These are phyloP conservation scores for Schizochytrium sp. DNA, from an alignment of 108 stramenopile species.

Conservation along the genomic window DNA sequence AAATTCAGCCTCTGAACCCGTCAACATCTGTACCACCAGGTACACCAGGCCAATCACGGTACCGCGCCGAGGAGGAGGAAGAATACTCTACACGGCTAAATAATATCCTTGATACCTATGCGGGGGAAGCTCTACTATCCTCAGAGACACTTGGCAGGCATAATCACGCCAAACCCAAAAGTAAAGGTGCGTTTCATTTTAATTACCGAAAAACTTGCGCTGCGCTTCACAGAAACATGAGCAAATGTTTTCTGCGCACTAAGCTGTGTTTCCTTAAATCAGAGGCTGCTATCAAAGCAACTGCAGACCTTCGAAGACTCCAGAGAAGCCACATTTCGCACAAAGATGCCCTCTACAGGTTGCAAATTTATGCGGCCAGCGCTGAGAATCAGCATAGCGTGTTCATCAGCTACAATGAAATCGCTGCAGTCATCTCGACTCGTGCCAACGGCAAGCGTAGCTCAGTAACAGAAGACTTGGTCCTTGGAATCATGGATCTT, in stretches of 20 bases:
- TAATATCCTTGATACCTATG: conserved; percentile 7
- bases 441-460: not conserved
- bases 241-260: not conserved
- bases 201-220: not conserved
- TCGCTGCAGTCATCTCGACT: not conserved
- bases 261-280: not conserved
- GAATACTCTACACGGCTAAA: not conserved
- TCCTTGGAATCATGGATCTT: not conserved
- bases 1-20: too few relatives aligned
- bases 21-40: too few relatives aligned
- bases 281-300: not conserved
- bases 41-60: too few relatives aligned
- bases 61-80: not conserved
- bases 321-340: not conserved
- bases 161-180: too few relatives aligned
- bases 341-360: not conserved
- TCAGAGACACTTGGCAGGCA: too few relatives aligned
- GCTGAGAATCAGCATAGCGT: not conserved
- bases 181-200: not conserved
- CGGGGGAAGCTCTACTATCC: not conserved
- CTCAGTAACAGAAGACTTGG: not conserved
- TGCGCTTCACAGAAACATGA: not conserved
- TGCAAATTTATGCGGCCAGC: not conserved
- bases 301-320: not conserved
- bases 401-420: not conserved